A percentile compares a stretch with the other conserved stretches of the same genome.
These are phyloP conservation scores for Chrysanthemum makinoi DNA, from an alignment of 129 eudicot species.

Conservation along the genomic window DNA sequence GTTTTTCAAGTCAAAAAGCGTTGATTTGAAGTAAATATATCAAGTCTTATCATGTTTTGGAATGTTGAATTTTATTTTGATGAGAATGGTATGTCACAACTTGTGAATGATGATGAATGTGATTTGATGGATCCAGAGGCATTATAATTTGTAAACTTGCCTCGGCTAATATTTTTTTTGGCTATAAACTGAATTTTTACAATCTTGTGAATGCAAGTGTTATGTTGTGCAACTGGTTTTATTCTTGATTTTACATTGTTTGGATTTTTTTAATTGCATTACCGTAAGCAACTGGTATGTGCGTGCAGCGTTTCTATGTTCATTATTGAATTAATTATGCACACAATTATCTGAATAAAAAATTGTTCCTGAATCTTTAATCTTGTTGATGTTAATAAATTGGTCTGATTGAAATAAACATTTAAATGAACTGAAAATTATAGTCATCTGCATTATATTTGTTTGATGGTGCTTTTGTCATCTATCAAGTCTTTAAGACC, in stretches of 20 bases:
- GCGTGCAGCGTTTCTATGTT: too few species aligned
- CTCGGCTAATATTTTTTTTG: not conserved
- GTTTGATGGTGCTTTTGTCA: too few species aligned
- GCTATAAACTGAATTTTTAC: not conserved
- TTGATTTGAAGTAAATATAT: slow-evolving; percentile 21
- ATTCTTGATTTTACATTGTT: not conserved
- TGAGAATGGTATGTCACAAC: slow-evolving; percentile 13
- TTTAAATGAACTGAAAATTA: too few species aligned
- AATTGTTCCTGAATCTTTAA: too few species aligned
- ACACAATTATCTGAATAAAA: too few species aligned
- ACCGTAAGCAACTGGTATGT: too few species aligned
- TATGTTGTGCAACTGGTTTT: not conserved
- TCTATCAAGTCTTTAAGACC: too few species aligned
- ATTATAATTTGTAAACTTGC: slow-evolving; percentile 7
- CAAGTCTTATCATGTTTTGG: slow-evolving; percentile 17
- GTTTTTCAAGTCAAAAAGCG: slow-evolving; percentile 10
- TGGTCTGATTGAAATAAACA: too few species aligned
- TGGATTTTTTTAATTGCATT: not conserved
- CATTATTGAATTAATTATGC: too few species aligned
- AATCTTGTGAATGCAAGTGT: slow-evolving; percentile 3
- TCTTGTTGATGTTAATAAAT: too few species aligned
- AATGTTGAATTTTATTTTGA: not conserved
- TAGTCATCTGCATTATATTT: too few species aligned
- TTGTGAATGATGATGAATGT: not conserved
- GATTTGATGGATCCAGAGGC: slow-evolving; percentile 1